A percentile compares a stretch with the other conserved stretches of the same genome.
Evolutionary conservation across 345 rosid species (phyloP).

Genomic region (Eucalyptus grandis): DNA sequence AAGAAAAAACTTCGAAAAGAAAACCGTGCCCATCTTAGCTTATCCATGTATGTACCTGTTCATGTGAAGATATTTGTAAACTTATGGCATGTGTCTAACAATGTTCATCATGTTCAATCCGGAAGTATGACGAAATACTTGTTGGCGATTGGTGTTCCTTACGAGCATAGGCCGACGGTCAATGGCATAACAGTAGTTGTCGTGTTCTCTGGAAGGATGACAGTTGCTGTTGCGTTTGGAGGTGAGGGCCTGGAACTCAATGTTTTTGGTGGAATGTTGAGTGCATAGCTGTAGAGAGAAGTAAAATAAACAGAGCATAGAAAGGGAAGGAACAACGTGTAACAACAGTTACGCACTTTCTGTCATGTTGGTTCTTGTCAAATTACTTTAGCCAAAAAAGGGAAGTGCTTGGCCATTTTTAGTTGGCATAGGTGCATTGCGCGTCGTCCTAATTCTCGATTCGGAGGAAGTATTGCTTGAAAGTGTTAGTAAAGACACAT

Average conservation of each 20-base stretch:
- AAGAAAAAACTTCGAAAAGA: too few species aligned
- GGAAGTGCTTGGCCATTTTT: neutral
- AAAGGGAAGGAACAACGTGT: neutral
- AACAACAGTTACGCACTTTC: neutral
- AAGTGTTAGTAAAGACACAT: neutral
- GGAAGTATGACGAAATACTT: neutral
- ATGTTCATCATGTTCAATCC: neutral
- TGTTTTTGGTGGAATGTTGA: neutral
- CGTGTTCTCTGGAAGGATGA: neutral
- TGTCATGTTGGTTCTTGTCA: neutral
- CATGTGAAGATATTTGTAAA: neutral
- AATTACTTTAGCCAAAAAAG: neutral
- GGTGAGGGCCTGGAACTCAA: neutral
- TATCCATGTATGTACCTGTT: neutral
- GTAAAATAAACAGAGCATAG: neutral
- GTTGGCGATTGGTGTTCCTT: neutral
- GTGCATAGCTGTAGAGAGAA: neutral
- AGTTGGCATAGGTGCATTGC: neutral
- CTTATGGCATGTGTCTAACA: neutral
- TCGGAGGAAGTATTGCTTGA: too few species aligned
- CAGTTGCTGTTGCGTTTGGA: neutral
- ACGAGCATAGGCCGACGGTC: neutral
- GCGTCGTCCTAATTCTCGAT: neutral
- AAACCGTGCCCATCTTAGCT: neutral
- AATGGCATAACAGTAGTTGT: neutral